Percentiles rank a stretch among this genome's conserved stretches.
These are phyloP conservation scores for Epicoccum sorghinum DNA, from an alignment of 2,329 filamentous ascomycete genomes.

Conservation along the genomic window DNA sequence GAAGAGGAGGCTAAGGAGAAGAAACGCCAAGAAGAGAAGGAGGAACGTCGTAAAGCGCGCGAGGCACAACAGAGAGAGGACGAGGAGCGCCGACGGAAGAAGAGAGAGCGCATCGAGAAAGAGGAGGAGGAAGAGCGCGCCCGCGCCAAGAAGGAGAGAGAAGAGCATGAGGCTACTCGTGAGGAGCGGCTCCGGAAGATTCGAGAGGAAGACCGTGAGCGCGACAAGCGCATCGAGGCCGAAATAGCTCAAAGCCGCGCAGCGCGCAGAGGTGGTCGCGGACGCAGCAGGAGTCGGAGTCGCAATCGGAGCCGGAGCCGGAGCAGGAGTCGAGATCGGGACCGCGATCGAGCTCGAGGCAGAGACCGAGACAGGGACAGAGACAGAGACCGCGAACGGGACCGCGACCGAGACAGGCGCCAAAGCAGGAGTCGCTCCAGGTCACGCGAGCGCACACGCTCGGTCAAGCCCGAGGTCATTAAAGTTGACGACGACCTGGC, in stretches of 20 bases:
- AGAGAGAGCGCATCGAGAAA: conserved; percentile 38
- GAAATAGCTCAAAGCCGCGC: conserved; percentile 60
- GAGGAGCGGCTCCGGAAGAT: conserved; percentile 51
- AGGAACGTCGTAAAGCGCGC: conserved; percentile 44
- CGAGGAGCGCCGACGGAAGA: conserved; percentile 39
- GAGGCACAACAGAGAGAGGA: conserved; percentile 40
- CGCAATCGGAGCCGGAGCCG: conserved; percentile 31
- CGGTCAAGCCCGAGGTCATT: conserved; percentile 42
- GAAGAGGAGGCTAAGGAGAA: conserved; percentile 54
- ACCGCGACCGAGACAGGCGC: conserved; percentile 31
- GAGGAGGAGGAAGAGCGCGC: conserved; percentile 58
- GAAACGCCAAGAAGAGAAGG: conserved; percentile 55
- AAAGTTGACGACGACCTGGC: conserved; percentile 48
- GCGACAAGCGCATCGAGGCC: conserved; percentile 48
- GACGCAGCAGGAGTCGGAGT: conserved; percentile 35
- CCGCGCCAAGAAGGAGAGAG: conserved; percentile 53
- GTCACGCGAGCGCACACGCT: conserved; percentile 31
- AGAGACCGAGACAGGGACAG: conserved; percentile 30
- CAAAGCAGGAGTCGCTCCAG: conserved; percentile 27
- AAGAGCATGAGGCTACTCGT: conserved; percentile 52
- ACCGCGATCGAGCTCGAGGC: conserved; percentile 29
- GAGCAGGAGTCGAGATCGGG: conserved; percentile 27
- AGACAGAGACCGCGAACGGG: conserved; percentile 35
- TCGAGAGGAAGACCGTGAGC: conserved; percentile 42
- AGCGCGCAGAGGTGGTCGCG: conserved; percentile 38